Evolutionary conservation across 2,329 filamentous ascomycete genomes (phyloP), one percentile per base, ranked within the genome.

Genomic region (Fusarium avenaceum): DNA sequence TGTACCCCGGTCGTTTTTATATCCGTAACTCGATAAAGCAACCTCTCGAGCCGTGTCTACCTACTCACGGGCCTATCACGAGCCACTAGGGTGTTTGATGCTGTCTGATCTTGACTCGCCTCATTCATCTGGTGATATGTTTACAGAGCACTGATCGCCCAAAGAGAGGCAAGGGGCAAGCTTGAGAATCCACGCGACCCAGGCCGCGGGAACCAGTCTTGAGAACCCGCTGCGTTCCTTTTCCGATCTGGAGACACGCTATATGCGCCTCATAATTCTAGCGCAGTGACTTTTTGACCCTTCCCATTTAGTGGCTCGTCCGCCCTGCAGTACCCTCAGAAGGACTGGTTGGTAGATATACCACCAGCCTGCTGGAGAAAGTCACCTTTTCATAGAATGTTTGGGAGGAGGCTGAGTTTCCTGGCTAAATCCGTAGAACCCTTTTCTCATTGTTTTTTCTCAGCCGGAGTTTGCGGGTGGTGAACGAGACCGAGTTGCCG

Each of bases 211-310:
- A 66, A 47, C 54, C 50, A 61, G 28, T 28, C 19, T 55, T 26
- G 10, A 32, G 39, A 54, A 32, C 22, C 32, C 53, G 33, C 61
- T 51, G 20, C 60, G 65, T 38, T 46, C 38, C 30, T 30, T 22
- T 28, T 64, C 53, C 65, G 48, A 63, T 58, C 40, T 44, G 32
- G 58, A 28, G 51, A 48, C 51, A 69, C 56, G 43, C 52, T 63
- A 63, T 63, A 42, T 35, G 22, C 66, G 66, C 62, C 66, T 65
- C 60, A 50, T 70, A 52, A 52, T 70, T 69, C 66, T 70, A 69
- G 66, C 49, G 66, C 50, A 57, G 35, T 43, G 38, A 55, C 62
- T 35, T 32, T 58, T 48, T 39, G 61, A 69, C 58, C 61, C 40
- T 51, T 28, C 19, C 13, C 30, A 24, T 46, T 47, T 66, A 67